Evolutionary conservation across 345 rosid species (phyloP).

Genomic region (Turnera subulata): DNA sequence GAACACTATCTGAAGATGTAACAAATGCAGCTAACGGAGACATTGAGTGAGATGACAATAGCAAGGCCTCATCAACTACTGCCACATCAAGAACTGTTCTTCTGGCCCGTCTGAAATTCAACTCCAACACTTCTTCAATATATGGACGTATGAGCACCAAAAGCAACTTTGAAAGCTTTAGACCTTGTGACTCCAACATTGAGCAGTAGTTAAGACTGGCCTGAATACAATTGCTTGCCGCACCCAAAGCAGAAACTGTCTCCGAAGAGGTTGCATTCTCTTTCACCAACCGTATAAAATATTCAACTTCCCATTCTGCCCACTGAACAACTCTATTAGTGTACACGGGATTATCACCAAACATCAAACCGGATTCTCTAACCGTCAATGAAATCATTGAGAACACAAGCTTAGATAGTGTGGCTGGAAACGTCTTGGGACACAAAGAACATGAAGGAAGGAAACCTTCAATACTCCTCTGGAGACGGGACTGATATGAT

Average conservation of each 20-base stretch:
- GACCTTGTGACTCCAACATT: constrained; percentile 78
- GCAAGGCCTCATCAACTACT: constrained; percentile 53
- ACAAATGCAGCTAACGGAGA: constrained; percentile 58
- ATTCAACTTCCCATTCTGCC: constrained; percentile 96
- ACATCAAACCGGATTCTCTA: constrained; percentile 67
- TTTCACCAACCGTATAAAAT: constrained; percentile 71
- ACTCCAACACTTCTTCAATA: constrained; percentile 87
- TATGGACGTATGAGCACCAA: constrained; percentile 80
- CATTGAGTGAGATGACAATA: constrained; percentile 44
- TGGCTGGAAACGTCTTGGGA: constrained; percentile 72
- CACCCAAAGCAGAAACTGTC: constrained; percentile 65
- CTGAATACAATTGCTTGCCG: constrained; percentile 71
- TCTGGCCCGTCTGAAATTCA: constrained; percentile 81
- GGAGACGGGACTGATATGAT: constrained; percentile 49
- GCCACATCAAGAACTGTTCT: constrained; percentile 52
- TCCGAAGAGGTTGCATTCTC: constrained; percentile 80
- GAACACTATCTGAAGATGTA: constrained; percentile 49
- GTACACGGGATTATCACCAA: constrained; percentile 83
- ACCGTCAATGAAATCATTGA: constrained; percentile 59
- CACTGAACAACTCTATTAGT: constrained; percentile 85
- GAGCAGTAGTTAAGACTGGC: constrained; percentile 74
- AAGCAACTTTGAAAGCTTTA: constrained; percentile 75
- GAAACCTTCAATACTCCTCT: constrained; percentile 53
- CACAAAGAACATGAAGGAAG: constrained; percentile 73
- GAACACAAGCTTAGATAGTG: constrained; percentile 71